Evolutionary conservation across 1,139 yeast genomes (phyloP).

Genomic region (Suhomyces panamericanus): DNA sequence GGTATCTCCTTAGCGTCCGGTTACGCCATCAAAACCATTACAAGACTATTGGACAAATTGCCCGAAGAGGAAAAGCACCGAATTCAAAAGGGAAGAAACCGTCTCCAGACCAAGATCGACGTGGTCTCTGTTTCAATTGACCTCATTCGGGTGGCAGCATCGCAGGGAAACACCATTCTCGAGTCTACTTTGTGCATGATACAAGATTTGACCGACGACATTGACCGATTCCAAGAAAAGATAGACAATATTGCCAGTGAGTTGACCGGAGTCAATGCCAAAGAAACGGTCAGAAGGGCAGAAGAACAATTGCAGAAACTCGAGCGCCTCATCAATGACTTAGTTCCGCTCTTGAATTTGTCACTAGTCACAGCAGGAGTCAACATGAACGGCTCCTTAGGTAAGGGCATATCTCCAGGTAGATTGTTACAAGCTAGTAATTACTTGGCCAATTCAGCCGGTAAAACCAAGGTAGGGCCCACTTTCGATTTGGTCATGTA

Average conservation of each 20-base stretch:
- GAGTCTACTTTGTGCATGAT: constrained; percentile 59
- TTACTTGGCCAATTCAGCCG: constrained; percentile 31
- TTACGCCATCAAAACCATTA: constrained; percentile 67
- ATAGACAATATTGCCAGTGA: constrained; percentile 35
- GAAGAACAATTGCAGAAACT: constrained; percentile 52
- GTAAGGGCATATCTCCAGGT: constrained; percentile 63
- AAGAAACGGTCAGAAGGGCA: constrained; percentile 47
- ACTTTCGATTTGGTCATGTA: constrained; percentile 58
- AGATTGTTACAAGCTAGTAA: constrained; percentile 65
- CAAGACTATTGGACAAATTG: constrained; percentile 57
- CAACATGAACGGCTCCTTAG: constrained; percentile 50
- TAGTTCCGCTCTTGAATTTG: constrained; percentile 68
- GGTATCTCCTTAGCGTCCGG: constrained; percentile 77
- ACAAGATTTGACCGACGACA: constrained; percentile 56
- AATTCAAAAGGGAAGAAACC: constrained; percentile 42
- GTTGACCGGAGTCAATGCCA: constrained; percentile 31
- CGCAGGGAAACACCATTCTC: constrained; percentile 69
- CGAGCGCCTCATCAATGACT: constrained; percentile 58
- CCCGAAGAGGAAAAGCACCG: constrained; percentile 57
- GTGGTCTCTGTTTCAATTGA: constrained; percentile 72
- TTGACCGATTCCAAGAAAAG: constrained; percentile 57
- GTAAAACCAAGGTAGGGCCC: constrained; percentile 50
- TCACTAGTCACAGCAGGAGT: constrained; percentile 74
- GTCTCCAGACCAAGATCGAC: constrained; percentile 59
- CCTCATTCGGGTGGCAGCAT: constrained; percentile 64